Percentiles rank a stretch among this genome's conserved stretches.
Evolutionary conservation across 1,284 basidiomycete genomes (phyloP).

Genomic region (Cryptococcus deneoformans): DNA sequence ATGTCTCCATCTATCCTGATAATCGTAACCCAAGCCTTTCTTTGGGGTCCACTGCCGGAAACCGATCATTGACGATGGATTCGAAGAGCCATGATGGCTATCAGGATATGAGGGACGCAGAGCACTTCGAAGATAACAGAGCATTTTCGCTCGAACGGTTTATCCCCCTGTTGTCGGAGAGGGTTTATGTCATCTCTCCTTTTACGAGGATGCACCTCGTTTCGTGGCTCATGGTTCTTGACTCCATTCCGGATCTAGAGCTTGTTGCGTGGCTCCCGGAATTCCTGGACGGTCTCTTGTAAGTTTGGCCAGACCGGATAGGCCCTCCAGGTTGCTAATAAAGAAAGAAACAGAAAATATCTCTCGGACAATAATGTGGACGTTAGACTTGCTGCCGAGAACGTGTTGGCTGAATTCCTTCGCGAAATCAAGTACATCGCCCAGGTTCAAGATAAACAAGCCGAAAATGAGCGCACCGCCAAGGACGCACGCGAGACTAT

Average conservation of each 20-base stretch:
- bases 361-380: conserved; percentile 94
- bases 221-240: conserved; percentile 93
- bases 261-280: conserved; percentile 91
- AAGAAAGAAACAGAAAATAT: conserved; percentile 65
- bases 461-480: conserved; percentile 8
- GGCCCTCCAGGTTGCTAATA: no score
- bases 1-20: conserved; percentile 77
- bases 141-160: conserved; percentile 94
- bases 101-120: conserved; percentile 15
- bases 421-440: conserved; percentile 88
- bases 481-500: no score
- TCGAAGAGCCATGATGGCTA: conserved; percentile 43
- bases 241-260: conserved; percentile 95
- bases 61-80: neutral
- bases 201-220: conserved; percentile 93
- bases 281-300: conserved; percentile 92
- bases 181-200: conserved; percentile 93
- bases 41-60: neutral
- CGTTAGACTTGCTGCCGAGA: conserved; percentile 87
- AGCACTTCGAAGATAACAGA: conserved; percentile 27
- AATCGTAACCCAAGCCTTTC: conserved; percentile 34
- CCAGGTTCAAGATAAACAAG: conserved; percentile 58
- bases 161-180: conserved; percentile 87
- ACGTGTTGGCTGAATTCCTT: conserved; percentile 84
- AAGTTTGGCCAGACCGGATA: conserved; percentile 43